Percentiles rank a stretch among this genome's conserved stretches.
phyloP scores from a whole-genome alignment of 1,284 basidiomycete species.

The Ceratobasidium sp. region DNA sequence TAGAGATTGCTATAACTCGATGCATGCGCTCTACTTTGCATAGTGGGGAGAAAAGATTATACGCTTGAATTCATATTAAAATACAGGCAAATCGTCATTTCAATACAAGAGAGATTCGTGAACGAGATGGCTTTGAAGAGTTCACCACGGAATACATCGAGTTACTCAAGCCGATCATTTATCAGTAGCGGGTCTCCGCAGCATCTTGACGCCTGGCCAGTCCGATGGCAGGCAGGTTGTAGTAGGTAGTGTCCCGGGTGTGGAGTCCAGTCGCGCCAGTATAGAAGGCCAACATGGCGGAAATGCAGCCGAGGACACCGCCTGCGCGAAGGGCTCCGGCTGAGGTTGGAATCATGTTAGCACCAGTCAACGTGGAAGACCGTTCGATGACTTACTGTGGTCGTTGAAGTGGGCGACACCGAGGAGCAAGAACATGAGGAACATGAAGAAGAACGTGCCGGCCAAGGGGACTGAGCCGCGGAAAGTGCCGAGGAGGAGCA shows the following conservation, averaged over 20 bases:
- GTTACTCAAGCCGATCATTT: no score
- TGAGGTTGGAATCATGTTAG: background rate
- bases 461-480: conserved; percentile 48
- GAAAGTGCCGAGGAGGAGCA: conserved; percentile 47
- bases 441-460: conserved; percentile 54
- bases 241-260: conserved; percentile 51
- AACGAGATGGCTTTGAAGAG: no score
- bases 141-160: no score
- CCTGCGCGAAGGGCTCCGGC: conserved; percentile 61
- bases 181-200: conserved; percentile 12
- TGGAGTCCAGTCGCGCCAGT: conserved; percentile 66
- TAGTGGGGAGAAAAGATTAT: no score
- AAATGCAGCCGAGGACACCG: conserved; percentile 73
- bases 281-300: conserved; percentile 74
- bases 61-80: no score
- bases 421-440: conserved; percentile 50
- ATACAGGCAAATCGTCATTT: no score
- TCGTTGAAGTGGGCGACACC: conserved; percentile 39
- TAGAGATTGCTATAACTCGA: no score
- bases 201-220: conserved; percentile 34
- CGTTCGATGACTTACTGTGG: conserved; percentile 50
- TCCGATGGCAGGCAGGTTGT: conserved; percentile 27
- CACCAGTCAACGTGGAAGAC: conserved; percentile 40
- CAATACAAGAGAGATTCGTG: no score
- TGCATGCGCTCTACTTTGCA: no score